phyloP scores from a whole-genome alignment of 345 rosid species.

The Bruguiera parviflora region DNA sequence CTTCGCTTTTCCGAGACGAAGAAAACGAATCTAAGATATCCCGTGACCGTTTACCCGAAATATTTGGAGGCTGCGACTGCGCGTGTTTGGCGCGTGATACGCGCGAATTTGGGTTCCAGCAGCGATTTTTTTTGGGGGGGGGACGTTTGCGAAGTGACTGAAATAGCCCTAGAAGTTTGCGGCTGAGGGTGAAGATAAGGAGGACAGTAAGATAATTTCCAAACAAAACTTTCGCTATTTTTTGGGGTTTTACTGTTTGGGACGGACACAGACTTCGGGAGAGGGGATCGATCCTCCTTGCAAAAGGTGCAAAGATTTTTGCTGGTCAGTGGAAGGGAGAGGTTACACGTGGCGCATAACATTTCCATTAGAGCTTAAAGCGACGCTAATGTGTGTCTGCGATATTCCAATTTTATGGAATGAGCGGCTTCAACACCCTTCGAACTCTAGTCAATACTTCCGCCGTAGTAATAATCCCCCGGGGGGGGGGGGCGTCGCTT shows the following conservation, averaged over 20 bases:
- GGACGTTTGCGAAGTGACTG: background rate
- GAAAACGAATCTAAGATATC: too few species aligned
- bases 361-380: too few species aligned
- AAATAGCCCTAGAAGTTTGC: background rate
- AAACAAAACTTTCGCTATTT: too few species aligned
- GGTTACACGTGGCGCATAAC: background rate
- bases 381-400: too few species aligned
- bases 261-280: background rate
- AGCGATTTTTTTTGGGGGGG: slow-evolving; percentile 15
- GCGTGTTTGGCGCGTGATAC: background rate
- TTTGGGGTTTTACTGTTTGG: background rate
- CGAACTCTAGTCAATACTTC: too few species aligned
- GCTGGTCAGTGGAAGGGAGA: background rate
- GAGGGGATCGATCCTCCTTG: background rate
- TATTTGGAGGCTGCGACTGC: background rate
- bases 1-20: background rate
- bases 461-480: too few species aligned
- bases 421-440: too few species aligned
- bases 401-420: too few species aligned
- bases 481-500: too few species aligned
- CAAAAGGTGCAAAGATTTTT: background rate
- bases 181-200: background rate
- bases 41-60: background rate
- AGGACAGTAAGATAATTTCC: background rate
- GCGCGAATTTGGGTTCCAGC: background rate